phyloP scores from a whole-genome alignment of 202 grass and related monocot species.

The Thinopyrum obtusiflorum region DNA sequence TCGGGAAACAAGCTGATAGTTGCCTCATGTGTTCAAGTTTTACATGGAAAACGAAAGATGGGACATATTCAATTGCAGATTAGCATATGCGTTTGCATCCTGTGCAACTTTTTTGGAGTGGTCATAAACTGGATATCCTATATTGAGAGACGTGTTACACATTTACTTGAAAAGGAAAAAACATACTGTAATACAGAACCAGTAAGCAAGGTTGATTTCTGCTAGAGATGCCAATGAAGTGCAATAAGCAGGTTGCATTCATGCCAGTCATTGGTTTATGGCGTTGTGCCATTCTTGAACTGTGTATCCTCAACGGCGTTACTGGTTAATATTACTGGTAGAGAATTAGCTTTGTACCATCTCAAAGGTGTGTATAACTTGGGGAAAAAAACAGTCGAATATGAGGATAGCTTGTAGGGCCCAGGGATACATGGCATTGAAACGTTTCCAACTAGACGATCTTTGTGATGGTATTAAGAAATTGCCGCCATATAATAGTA shows the following conservation, averaged over 20 bases:
- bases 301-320: background rate
- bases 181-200: background rate
- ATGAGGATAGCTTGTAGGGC: too few relatives aligned
- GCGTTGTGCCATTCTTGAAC: background rate
- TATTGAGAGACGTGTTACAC: background rate
- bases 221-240: background rate
- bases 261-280: background rate
- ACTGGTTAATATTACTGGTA: background rate
- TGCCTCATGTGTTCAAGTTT: slow-evolving; percentile 21
- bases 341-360: background rate
- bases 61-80: background rate
- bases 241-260: background rate
- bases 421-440: background rate
- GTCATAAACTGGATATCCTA: too few relatives aligned
- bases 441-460: background rate
- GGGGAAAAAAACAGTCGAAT: background rate
- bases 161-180: background rate
- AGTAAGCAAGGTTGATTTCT: background rate
- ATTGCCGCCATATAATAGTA: background rate
- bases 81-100: background rate
- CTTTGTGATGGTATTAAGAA: background rate
- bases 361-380: background rate
- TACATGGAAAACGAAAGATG: slow-evolving; percentile 17
- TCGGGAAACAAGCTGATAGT: background rate
- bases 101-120: background rate